Percentiles rank a stretch among this genome's conserved stretches.
These are phyloP conservation scores for Cruciata laevipes DNA, from an alignment of 257 asterid genomes.

Conservation along the genomic window DNA sequence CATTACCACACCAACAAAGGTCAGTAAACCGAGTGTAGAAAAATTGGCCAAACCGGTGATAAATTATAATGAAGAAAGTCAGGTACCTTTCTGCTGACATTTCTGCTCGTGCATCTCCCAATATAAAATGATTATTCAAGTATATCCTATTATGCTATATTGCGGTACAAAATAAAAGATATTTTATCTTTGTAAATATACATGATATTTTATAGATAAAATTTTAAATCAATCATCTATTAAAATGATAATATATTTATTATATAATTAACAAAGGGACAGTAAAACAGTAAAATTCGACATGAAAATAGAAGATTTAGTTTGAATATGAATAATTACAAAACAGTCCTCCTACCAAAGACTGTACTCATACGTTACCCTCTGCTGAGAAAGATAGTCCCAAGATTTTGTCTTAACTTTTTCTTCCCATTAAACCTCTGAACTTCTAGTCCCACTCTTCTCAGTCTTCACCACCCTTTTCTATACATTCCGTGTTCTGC, in stretches of 20 bases:
- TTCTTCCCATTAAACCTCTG: constrained; percentile 9
- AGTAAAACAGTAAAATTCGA: too few species aligned
- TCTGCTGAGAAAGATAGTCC: constrained; percentile 28
- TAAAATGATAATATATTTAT: too few species aligned
- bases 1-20: neutral
- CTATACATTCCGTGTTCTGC: constrained; percentile 5
- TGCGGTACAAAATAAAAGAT: too few species aligned
- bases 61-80: neutral
- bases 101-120: neutral
- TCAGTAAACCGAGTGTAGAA: neutral
- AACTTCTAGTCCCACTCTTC: constrained; percentile 2
- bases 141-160: too few species aligned
- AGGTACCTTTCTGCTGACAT: constrained; percentile 16
- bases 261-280: too few species aligned
- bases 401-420: constrained; percentile 31
- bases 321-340: neutral
- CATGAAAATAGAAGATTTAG: too few species aligned
- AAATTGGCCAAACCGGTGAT: neutral
- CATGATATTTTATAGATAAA: too few species aligned
- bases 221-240: too few species aligned
- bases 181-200: too few species aligned
- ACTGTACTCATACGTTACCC: constrained; percentile 30
- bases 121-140: too few species aligned
- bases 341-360: constrained; percentile 1
- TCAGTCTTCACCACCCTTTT: constrained; percentile 16